Percentiles rank a stretch among this genome's conserved stretches.
phyloP scores from a whole-genome alignment of 2,329 filamentous ascomycete species.

The Coleophoma cylindrospora region DNA sequence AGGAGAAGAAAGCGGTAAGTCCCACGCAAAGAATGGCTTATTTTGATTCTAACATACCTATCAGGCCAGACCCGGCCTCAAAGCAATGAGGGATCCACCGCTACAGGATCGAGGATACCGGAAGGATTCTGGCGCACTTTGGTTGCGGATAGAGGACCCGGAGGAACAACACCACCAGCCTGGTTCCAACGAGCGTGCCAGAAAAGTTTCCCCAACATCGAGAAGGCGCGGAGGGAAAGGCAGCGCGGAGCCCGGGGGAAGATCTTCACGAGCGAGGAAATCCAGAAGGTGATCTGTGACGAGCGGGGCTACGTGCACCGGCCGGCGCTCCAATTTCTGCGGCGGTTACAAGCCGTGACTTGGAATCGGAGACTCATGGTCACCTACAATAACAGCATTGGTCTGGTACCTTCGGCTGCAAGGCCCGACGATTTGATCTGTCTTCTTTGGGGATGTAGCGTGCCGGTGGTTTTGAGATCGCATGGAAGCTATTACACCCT shows the following conservation, averaged over 20 bases:
- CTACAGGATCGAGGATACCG: not conserved
- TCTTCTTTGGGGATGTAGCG: slow-evolving; percentile 2
- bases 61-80: no score
- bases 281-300: no score
- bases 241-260: not conserved
- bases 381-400: not conserved
- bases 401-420: not conserved
- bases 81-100: no score
- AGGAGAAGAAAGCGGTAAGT: no score
- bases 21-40: no score
- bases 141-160: not conserved
- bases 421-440: not conserved
- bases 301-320: no score
- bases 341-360: not conserved
- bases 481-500: not conserved
- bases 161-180: not conserved
- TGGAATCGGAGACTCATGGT: slow-evolving; percentile 1
- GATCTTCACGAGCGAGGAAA: not conserved
- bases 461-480: slow-evolving; percentile 1
- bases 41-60: no score
- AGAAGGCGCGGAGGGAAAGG: not conserved
- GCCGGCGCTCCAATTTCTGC: no score
- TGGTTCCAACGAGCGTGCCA: not conserved
- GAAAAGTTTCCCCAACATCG: not conserved
- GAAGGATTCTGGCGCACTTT: slow-evolving; percentile 1